Base-by-base conservation (phyloP, 169 alveolate genomes). In the Cryptosporidium ubiquitum region DNA sequence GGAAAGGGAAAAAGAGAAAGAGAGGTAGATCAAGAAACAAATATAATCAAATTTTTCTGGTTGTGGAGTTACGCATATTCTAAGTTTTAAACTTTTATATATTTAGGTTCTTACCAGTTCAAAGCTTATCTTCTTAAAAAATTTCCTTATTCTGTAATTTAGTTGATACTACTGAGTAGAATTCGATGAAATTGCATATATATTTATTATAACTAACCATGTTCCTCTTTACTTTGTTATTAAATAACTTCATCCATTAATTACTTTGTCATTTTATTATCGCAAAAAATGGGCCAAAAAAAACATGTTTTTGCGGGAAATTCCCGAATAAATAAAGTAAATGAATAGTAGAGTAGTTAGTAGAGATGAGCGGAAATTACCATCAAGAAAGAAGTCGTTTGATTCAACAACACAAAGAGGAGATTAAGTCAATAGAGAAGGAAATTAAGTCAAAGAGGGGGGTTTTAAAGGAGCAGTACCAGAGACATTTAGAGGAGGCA, bases 311-410 rank as follows among this genome's bases (percentile, higher is more conserved):
- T 64, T 47, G 71, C 71, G 71, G 71, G 51, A 64, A 31, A 10
- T 12, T 26, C 35, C 23, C 3, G 31, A 31, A 33, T 35, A 29
- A 33, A 31, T 5, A 64, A 31, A 20, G 52, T 14, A 23, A 31
- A 64, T n/a, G 44, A n/a, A 31, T 20, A 64, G 29, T 10, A 12
- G 29, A 31, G 49, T 64, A 31, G 49, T n/a, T n/a, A n/a, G n/a
- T 35, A 47, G 51, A 12, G 10, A 73, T 73, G 85, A 73, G 39
- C 55, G 69, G 58, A 33, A 60, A 44, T 57, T 79, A 79, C 31
- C 89, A 79, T 29, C 89, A 79, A 66, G 89, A 79, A 79, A 79
- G 89, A 35, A 79, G 89, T 64, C 73, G 89, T 23, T 44, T 79
- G 55, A 79, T 79, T 47, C 89, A 79, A 79, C 71, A 58, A 37